Base-by-base conservation (phyloP, 305 asterid genomes). In the Fraxinus sp. region DNA sequence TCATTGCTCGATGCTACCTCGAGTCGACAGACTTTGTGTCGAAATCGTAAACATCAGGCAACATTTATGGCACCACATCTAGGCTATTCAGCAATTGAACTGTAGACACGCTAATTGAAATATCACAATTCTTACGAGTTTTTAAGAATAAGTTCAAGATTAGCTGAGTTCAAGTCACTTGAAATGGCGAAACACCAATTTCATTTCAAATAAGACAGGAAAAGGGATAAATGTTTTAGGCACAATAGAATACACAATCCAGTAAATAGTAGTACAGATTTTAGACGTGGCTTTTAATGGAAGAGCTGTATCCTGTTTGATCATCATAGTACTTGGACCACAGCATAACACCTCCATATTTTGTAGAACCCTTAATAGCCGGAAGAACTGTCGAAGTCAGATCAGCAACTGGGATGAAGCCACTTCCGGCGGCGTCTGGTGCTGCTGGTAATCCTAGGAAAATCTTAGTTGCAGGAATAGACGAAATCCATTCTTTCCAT, bases 361-460 rank as follows among this genome's bases (percentile, higher is more conserved):
- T 39, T 39, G 11, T 39, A 7, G 46, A 39, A 39, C 46, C 46
- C 46, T 39, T 39, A 8, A 39, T 39, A 39, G 46, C 46, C 8
- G 46, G 46, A 39, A 39, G 46, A 39, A 39, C 46, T 1, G 46
- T 39, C 46, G 46, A 39, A 39, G 46, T 39, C 46, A 39, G 46
- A 39, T 39, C 46, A 39, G 46, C 46, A 39, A 39, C 46, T 39
- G 46, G 44, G 10, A 37, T 37, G 46, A 39, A 39, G 46, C 46
- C 46, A 39, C 46, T 37, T 44, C 79, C 68, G 0, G 79, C 79
- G 4, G 79, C 79, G 6, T 36, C 68, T 13, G 70, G 70, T 2
- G 66, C 70, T 76, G 79, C 79, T 2, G 79, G 79, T 28, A 76
- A 13, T 16, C 79, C 79, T 4, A 76, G 79, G 41, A 76, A 76